Evolutionary conservation across 495 filamentous ascomycete species (phyloP).

Genomic region (Pyronema domesticum): DNA sequence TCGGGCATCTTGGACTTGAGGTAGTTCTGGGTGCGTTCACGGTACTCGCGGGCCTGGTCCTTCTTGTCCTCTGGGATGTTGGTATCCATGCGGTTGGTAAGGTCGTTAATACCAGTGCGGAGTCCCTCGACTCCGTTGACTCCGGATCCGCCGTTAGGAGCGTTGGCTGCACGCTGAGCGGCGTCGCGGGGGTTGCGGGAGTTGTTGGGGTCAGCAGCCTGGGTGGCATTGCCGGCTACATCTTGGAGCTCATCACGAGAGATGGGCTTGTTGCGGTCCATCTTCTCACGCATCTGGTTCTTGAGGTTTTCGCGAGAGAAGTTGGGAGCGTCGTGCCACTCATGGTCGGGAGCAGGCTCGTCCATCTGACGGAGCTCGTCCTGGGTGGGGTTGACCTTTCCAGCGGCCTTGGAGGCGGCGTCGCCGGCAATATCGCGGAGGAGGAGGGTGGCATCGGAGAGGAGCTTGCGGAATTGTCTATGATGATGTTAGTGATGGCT

Average conservation of each 20-base stretch:
- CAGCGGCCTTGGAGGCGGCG: conserved; percentile 67
- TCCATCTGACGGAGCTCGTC: conserved; percentile 67
- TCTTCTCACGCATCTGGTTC: conserved; percentile 41
- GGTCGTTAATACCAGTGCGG: conserved; percentile 31
- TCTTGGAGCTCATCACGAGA: conserved; percentile 34
- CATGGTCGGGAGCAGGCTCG: conserved; percentile 66
- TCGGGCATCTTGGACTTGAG: conserved; percentile 67
- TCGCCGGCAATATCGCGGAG: conserved; percentile 82
- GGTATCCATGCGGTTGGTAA: conserved; percentile 32
- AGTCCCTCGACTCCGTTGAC: conserved; percentile 38
- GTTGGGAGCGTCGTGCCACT: conserved; percentile 81
- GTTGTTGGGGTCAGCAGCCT: conserved; percentile 34
- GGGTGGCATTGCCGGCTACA: conserved; percentile 37
- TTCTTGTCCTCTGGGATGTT: conserved; percentile 46
- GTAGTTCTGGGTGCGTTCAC: conserved; percentile 50
- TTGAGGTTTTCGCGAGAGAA: conserved; percentile 53
- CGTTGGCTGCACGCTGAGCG: conserved; percentile 29
- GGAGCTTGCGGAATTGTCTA: conserved; percentile 24
- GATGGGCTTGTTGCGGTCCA: conserved; percentile 41
- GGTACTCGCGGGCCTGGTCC: conserved; percentile 37
- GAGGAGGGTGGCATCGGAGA: conserved; percentile 70
- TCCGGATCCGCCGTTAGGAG: conserved; percentile 33
- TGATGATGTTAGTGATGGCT: conserved; percentile 17
- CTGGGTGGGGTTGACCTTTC: conserved; percentile 55
- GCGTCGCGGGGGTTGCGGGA: conserved; percentile 34